phyloP scores from a whole-genome alignment of 768 basidiomycete species.

The Leucogyrophana mollusca region DNA sequence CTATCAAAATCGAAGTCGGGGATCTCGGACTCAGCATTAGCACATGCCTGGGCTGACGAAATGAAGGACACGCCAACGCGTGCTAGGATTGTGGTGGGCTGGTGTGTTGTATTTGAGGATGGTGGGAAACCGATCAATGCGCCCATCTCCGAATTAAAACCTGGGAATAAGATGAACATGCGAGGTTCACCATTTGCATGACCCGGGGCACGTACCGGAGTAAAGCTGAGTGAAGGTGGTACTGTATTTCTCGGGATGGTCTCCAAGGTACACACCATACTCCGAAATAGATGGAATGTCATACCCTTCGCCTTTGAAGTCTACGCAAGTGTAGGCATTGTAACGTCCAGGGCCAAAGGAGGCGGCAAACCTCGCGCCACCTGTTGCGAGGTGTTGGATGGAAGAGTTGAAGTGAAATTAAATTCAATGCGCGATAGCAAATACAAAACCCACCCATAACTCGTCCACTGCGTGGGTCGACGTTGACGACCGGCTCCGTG shows the following conservation, averaged over 20 bases:
- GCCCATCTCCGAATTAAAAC: conserved; percentile 50
- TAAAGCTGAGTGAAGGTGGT: conserved; percentile 49
- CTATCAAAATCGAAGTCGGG: conserved; percentile 54
- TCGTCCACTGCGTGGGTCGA: conserved; percentile 48
- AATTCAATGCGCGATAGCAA: no score
- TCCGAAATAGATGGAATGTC: conserved; percentile 46
- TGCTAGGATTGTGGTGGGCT: conserved; percentile 45
- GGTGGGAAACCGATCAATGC: conserved; percentile 52
- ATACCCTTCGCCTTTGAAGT: conserved; percentile 56
- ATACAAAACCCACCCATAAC: conserved; percentile 39
- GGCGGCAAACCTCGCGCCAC: conserved; percentile 44
- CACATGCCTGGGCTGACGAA: conserved; percentile 57
- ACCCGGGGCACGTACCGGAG: conserved; percentile 33
- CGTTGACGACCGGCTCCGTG: conserved; percentile 44
- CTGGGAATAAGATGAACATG: conserved; percentile 22
- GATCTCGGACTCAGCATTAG: conserved; percentile 61
- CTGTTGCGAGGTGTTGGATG: conserved; percentile 7
- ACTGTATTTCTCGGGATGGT: conserved; percentile 47
- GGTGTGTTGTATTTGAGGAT: conserved; percentile 26
- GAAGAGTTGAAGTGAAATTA: background rate
- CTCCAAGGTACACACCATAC: conserved; percentile 53
- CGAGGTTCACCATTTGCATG: background rate
- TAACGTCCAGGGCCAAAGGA: conserved; percentile 63
- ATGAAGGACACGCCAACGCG: conserved; percentile 67
- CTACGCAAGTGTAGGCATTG: conserved; percentile 56